Evolutionary conservation across 257 asterid species (phyloP), one percentile per base, ranked within the genome.

Genomic region (Voacanga thouarsii): DNA sequence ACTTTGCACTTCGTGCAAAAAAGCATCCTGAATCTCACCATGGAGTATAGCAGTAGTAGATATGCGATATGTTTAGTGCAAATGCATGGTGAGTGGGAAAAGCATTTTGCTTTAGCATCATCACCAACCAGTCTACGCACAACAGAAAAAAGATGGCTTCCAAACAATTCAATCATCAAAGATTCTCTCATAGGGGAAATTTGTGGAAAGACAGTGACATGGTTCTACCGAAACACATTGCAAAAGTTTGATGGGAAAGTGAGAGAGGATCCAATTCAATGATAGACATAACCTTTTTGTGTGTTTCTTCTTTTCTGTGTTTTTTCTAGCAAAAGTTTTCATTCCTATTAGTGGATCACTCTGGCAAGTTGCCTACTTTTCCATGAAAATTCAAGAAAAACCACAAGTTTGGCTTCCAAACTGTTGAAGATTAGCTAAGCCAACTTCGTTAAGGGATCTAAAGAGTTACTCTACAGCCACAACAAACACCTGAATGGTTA

Each of bases 41-140:
- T 75, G 26, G 33, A 71, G 45, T 28, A 61, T 60, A 55, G 59
- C 74, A 61, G 77, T 83, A 75, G 80, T 88, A 81, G 15, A 49
- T 55, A 51, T 8, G 12, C n/a, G 26, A 57, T 41, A 18, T 0
- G 2, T 57, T 55, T 57, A 24, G 39, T 23, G 78, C 78, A 37
- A 57, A 61, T 45, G 83, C 72, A 74, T 79, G 86, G 64, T 92
- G 91, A 87, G 89, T 89, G 83, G 89, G 90, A 76, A 83, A 75
- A 75, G 89, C 92, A 91, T 86, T 83, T 86, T 84, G 57, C 74
- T 6, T 33, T 61, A 76, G 72, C 57, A 12, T 76, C 30, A 39
- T 26, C 49, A 23, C 37, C 28, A 44, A 24, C 47, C 70, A 73
- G 72, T 49, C 76, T 16, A 37, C 45, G 1, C 73, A 66, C 56